Evolutionary conservation across 257 asterid genomes (phyloP).

Genomic region (Solanum appendiculatum): DNA sequence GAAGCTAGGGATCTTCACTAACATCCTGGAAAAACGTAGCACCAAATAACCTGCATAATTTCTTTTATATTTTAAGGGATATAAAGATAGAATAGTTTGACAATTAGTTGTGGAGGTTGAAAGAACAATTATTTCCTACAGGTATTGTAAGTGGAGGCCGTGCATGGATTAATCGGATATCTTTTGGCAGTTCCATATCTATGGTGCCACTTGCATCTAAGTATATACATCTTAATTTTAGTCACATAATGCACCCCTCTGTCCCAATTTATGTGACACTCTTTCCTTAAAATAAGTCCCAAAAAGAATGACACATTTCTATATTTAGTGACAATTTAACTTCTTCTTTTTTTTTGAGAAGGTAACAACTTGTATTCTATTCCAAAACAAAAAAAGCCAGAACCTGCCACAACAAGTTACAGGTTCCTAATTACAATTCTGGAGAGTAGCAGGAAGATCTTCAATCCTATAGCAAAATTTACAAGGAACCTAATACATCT

Average conservation of each 20-base stretch:
- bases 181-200: neutral
- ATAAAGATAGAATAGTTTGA: neutral
- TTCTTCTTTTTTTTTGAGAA: no score
- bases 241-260: neutral
- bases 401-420: no score
- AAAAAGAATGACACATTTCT: neutral
- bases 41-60: neutral
- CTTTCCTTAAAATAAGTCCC: neutral
- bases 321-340: neutral
- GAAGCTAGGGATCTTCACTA: neutral
- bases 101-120: neutral
- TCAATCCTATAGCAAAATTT: no score
- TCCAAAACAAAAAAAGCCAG: no score
- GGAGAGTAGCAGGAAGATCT: no score
- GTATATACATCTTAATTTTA: neutral
- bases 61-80: neutral
- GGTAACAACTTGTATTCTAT: no score
- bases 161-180: neutral
- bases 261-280: neutral
- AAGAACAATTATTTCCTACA: neutral
- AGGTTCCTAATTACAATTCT: no score
- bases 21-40: neutral
- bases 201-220: neutral
- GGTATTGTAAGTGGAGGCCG: neutral
- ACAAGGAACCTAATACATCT: no score